phyloP scores from a whole-genome alignment of 1,284 basidiomycete species.

The Puccinia hordei region DNA sequence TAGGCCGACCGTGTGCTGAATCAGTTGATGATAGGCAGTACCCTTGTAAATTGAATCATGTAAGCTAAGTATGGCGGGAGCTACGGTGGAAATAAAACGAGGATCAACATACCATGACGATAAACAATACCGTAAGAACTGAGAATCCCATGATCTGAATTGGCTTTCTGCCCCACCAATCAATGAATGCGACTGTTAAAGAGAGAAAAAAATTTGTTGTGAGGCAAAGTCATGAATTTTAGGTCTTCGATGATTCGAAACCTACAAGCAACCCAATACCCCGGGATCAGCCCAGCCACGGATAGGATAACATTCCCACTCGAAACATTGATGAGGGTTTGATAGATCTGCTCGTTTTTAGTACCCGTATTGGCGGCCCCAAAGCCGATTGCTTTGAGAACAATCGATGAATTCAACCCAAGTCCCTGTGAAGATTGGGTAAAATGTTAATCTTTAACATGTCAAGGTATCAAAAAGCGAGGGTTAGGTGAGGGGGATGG shows the following conservation, averaged over 20 bases:
- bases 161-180: slow-evolving; percentile 72
- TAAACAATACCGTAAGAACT: slow-evolving; percentile 69
- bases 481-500: neutral
- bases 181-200: slow-evolving; percentile 66
- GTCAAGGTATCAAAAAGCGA: neutral
- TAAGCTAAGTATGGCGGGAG: slow-evolving; percentile 16
- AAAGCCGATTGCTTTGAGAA: slow-evolving; percentile 65
- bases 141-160: slow-evolving; percentile 78
- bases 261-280: slow-evolving; percentile 69
- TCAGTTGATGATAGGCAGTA: slow-evolving; percentile 64
- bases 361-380: slow-evolving; percentile 59
- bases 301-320: slow-evolving; percentile 67
- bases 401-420: slow-evolving; percentile 74
- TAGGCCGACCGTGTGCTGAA: slow-evolving; percentile 19
- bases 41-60: neutral
- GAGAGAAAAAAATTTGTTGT: neutral
- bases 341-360: slow-evolving; percentile 59
- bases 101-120: slow-evolving; percentile 72
- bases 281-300: slow-evolving; percentile 70
- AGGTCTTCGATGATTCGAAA: neutral
- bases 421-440: slow-evolving; percentile 64
- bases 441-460: neutral
- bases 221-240: neutral
- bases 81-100: slow-evolving; percentile 63
- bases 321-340: slow-evolving; percentile 61